Conservation (phyloP, 2,329 filamentous ascomycete species). For the Ascochyta rabiei region DNA sequence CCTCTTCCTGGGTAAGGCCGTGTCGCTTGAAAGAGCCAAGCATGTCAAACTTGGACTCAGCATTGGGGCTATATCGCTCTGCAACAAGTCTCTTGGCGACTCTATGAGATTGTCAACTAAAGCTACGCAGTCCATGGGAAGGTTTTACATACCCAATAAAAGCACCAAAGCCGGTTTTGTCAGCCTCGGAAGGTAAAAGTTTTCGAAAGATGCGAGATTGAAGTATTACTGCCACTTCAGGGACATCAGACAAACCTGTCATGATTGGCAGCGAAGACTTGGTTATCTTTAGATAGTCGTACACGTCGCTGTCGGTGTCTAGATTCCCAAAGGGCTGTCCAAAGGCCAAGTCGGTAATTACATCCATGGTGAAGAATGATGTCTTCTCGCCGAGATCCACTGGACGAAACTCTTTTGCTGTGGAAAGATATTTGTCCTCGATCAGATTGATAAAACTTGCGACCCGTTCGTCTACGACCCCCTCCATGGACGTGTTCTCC, state of each 20-base stretch:
- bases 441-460: conserved; percentile 54
- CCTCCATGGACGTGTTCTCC: conserved; percentile 59
- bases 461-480: conserved; percentile 55
- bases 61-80: conserved; percentile 54
- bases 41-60: conserved; percentile 56
- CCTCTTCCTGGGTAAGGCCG: conserved; percentile 49
- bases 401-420: conserved; percentile 35
- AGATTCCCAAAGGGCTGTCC: conserved; percentile 59
- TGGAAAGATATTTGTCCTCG: conserved; percentile 50
- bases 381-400: conserved; percentile 54
- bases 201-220: conserved; percentile 24
- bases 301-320: conserved; percentile 54
- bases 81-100: conserved; percentile 55
- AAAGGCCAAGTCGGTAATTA: conserved; percentile 60
- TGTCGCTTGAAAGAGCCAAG: conserved; percentile 57
- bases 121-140: no score
- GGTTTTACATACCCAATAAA: conserved; percentile 39
- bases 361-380: conserved; percentile 61
- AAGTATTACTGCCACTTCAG: conserved; percentile 22
- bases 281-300: conserved; percentile 34
- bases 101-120: conserved; percentile 3
- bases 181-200: conserved; percentile 44
- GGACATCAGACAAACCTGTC: conserved; percentile 22
- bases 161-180: conserved; percentile 50
- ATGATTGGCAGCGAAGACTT: conserved; percentile 6